Percentiles rank a stretch among this genome's conserved stretches.
Conservation (phyloP, 345 rosid genomes). For the Schrenkiella parvula region DNA sequence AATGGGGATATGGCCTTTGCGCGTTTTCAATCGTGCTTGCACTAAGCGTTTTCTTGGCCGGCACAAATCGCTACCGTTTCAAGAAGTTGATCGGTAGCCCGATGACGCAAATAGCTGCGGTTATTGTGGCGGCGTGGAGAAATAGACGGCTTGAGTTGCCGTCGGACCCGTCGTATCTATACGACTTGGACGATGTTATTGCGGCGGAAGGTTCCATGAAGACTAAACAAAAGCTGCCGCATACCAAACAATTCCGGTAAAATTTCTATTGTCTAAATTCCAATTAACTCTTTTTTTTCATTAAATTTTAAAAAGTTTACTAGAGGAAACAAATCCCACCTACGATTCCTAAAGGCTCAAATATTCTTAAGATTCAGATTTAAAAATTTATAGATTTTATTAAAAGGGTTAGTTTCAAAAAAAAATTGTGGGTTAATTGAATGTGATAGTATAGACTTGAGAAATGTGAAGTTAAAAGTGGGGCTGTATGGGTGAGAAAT, state of each 20-base stretch:
- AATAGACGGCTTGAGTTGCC: slow-evolving; percentile 58
- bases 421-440: slow-evolving; percentile 14
- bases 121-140: slow-evolving; percentile 59
- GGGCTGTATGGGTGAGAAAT: slow-evolving; percentile 27
- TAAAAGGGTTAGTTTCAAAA: neutral
- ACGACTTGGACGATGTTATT: slow-evolving; percentile 51
- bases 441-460: slow-evolving; percentile 14
- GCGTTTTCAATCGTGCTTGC: slow-evolving; percentile 66
- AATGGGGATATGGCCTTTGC: slow-evolving; percentile 89
- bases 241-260: slow-evolving; percentile 66
- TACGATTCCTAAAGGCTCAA: neutral
- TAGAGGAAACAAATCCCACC: neutral
- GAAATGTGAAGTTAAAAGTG: slow-evolving; percentile 9
- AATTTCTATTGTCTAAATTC: slow-evolving; percentile 23
- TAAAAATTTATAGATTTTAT: neutral
- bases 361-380: neutral
- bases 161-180: slow-evolving; percentile 48
- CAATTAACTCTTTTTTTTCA: neutral
- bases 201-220: slow-evolving; percentile 42
- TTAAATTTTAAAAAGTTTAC: neutral
- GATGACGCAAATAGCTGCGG: slow-evolving; percentile 82
- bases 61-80: slow-evolving; percentile 77
- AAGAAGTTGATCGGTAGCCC: slow-evolving; percentile 89
- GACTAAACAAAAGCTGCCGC: slow-evolving; percentile 73
- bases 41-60: slow-evolving; percentile 54